Evolutionary conservation across 169 alveolate genomes (phyloP), one percentile per base, ranked within the genome.

Genomic region (Neospora caninum): DNA sequence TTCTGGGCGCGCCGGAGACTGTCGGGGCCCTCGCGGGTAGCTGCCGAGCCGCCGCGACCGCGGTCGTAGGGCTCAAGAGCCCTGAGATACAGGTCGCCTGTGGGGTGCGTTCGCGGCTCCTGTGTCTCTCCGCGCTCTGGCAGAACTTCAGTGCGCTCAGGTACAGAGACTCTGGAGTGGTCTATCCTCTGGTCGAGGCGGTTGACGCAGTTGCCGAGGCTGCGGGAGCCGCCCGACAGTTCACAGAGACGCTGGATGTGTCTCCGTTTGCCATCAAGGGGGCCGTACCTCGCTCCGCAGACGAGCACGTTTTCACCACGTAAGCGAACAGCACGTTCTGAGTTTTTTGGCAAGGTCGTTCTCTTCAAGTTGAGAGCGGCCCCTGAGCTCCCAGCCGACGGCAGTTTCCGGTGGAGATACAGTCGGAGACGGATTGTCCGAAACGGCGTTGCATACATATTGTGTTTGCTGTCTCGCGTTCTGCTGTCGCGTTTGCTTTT

Each of bases 21-120:
- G 27, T 0, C 39, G 43, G 43, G n/a, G 43, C 45, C 84, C 42
- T 73, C 39, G 43, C 84, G 13, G 84, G 49, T 2, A 36, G 49
- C 39, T 31, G 49, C 45, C 84, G 84, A n/a, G 84, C 84, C 16
- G 84, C 84, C n/a, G 84, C 84, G 49, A n/a, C 84, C 39, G 84
- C 84, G 43, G 84, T 73, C 42, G 84, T 36, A 31, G 84, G 49
- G n/a, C 84, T 73, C 45, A 10, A 31, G 43, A 31, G 39, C 45
- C 45, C 84, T 18, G 43, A 36, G 43, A 73, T 43, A 10, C 84
- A 73, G 20, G n/a, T 13, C 31, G 43, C 45, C 27, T 1, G 31
- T 10, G 84, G 84, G 43, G 38, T 73, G 41, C 42, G 84, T 6
- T 13, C 45, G 84, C 84, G 84, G 25, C 42, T 73, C n/a, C 25